These are phyloP conservation scores for Carex kokanica DNA, from an alignment of 176 grass and related monocot species.

Conservation along the genomic window DNA sequence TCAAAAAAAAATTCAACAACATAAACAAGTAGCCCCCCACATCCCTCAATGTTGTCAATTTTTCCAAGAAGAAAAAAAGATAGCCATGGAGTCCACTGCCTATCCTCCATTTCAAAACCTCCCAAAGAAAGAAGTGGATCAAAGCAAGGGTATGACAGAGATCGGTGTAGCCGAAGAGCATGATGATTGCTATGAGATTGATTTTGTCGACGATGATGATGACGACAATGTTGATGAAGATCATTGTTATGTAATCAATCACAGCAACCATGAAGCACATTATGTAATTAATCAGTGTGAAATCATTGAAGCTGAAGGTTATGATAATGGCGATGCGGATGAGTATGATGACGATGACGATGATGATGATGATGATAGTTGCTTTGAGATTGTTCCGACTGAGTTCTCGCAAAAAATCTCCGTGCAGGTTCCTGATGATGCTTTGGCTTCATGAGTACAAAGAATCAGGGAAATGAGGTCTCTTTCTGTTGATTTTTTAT, in stretches of 20 bases:
- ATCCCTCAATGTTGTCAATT: background rate
- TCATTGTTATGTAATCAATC: conserved; percentile 25
- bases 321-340: conserved; percentile 9
- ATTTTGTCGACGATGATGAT: conserved; percentile 14
- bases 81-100: conserved; percentile 2
- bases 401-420: conserved; percentile 22
- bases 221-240: background rate
- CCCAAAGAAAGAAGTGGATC: background rate
- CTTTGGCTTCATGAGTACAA: conserved; percentile 14
- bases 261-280: background rate
- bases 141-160: conserved; percentile 1
- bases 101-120: background rate
- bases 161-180: background rate
- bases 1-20: background rate
- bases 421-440: background rate
- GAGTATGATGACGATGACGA: background rate
- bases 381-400: conserved; percentile 19
- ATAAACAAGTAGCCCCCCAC: conserved; percentile 1
- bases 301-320: background rate
- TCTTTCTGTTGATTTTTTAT: background rate
- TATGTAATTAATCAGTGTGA: background rate
- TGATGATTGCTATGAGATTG: conserved; percentile 29
- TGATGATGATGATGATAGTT: conserved; percentile 15
- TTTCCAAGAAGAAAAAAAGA: conserved; percentile 2
- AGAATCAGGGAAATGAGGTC: background rate